Evolutionary conservation across 345 rosid species (phyloP).

Genomic region (Arabidopsis suecica): DNA sequence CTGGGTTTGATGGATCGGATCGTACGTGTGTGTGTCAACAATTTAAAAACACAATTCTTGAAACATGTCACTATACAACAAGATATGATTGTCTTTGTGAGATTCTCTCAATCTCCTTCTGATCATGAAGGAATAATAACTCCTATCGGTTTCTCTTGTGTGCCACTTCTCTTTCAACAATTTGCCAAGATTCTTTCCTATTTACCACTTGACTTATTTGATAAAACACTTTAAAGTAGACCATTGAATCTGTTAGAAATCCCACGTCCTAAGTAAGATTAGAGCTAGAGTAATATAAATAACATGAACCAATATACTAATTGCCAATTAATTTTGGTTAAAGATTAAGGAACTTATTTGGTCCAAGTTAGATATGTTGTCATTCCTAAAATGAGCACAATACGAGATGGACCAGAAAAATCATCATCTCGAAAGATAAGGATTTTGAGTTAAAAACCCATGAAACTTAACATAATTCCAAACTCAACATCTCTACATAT

Average conservation of each 20-base stretch:
- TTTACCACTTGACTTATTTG: conserved; percentile 15
- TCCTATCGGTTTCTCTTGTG: conserved; percentile 3
- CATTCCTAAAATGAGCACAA: background rate
- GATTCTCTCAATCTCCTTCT: conserved; percentile 40
- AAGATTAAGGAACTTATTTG: background rate
- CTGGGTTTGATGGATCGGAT: conserved; percentile 17
- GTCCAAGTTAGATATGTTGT: background rate
- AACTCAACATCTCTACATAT: background rate
- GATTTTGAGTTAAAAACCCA: background rate
- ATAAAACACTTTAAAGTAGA: background rate
- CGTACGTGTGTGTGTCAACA: conserved; percentile 10
- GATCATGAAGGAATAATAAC: conserved; percentile 38
- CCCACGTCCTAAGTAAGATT: background rate
- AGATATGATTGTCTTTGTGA: conserved; percentile 42
- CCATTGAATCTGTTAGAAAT: background rate
- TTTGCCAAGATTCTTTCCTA: conserved; percentile 25
- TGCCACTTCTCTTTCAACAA: conserved; percentile 32
- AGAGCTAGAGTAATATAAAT: background rate
- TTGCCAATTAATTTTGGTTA: background rate
- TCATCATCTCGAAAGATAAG: background rate
- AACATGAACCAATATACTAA: background rate
- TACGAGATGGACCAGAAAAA: background rate
- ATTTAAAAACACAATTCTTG: conserved; percentile 17
- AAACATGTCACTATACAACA: conserved; percentile 40
- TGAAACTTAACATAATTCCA: background rate